phyloP scores from a whole-genome alignment of 495 filamentous ascomycete species.

The Pseudotulostoma volvatum region DNA sequence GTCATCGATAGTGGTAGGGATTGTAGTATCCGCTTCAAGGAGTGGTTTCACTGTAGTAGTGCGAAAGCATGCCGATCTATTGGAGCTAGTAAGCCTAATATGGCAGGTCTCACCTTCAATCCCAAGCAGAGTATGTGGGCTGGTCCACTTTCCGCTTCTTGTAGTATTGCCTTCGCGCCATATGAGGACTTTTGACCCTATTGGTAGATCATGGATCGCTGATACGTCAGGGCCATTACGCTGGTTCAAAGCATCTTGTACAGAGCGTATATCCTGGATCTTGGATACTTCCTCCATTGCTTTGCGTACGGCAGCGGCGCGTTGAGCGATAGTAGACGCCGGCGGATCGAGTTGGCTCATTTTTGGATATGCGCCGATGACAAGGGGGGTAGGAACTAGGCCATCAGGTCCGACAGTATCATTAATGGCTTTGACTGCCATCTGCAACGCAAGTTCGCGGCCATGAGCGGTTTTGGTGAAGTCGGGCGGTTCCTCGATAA shows the following conservation, averaged over 20 bases:
- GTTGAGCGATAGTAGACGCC: neutral
- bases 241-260: neutral
- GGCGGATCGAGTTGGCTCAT: constrained; percentile 4
- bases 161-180: constrained; percentile 3
- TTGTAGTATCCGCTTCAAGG: too few relatives aligned
- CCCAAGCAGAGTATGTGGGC: constrained; percentile 5
- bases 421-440: constrained; percentile 10
- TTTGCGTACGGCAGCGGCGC: constrained; percentile 5
- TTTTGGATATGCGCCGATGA: constrained; percentile 9
- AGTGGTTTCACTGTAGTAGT: neutral
- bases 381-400: constrained; percentile 2
- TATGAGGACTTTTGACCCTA: constrained; percentile 5
- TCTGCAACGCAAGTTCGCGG: constrained; percentile 6
- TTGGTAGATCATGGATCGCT: constrained; percentile 1
- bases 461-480: neutral
- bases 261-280: neutral
- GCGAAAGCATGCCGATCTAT: neutral
- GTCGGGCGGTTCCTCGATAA: constrained; percentile 5
- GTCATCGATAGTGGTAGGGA: too few relatives aligned
- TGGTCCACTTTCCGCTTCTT: constrained; percentile 2
- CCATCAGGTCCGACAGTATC: constrained; percentile 6
- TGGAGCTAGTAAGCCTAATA: neutral
- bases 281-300: neutral
- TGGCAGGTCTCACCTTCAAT: constrained; percentile 2
- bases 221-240: constrained; percentile 6